Evolutionary conservation across 495 filamentous ascomycete genomes (phyloP), one percentile per base, ranked within the genome.

Genomic region (Neurospora sublineolata): DNA sequence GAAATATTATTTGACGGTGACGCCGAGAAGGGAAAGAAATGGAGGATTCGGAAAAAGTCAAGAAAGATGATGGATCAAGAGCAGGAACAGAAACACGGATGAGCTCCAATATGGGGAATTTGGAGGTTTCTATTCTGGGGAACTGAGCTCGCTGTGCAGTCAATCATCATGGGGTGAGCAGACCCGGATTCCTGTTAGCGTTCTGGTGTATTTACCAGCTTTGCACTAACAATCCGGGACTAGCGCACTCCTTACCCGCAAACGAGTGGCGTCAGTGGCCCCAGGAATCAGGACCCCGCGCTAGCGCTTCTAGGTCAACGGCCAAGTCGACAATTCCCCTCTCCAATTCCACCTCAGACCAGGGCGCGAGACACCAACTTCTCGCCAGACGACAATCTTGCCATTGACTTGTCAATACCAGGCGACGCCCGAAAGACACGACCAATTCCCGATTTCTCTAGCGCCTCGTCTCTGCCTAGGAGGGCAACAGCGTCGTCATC

Each of bases 281-380:
- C 52, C 52, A 60, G 23, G 12, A 30, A 52, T 52, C 60, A 74
- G 69, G 41, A 74, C 75, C 77, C 77, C 77, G 77, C 77, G 76
- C 71, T 75, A 69, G 71, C 70, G 75, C 75, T 79, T 70, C 75
- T 74, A 70, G 73, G 77, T 72, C 77, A 77, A 78, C 77, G 27
- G 67, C 67, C 10, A 40, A 30, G 27, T 33, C 14, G 52, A 60
- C 52, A n/a, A n/a, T 60, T 60, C 52, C 52, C 23, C 52, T 33
- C 23, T 60, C 27, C 27, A 60, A 60, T 60, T 60, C 52, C 52
- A 60, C 52, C 52, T 60, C 52, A 33, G 14, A 33, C 1, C 52
- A 30, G 52, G 23, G 52, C 12, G 52, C 52, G 52, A 39, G 10
- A 30, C 12, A 60, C 23, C 20, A 60, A 33, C 52, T 30, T 18